phyloP scores from a whole-genome alignment of 257 asterid species.

The Parsonsia alboflavescens region DNA sequence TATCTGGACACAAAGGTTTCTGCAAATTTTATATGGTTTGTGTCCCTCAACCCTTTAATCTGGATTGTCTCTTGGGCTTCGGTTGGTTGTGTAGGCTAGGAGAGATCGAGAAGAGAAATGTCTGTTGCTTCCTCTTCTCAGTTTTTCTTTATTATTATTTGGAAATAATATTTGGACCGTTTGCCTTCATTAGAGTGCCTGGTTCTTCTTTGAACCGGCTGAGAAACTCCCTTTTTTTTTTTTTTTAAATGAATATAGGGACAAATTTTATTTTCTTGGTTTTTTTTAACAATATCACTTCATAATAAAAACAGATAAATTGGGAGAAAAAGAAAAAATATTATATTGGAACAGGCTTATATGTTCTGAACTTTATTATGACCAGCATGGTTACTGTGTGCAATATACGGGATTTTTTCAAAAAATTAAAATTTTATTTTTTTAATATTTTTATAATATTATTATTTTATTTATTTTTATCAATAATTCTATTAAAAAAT shows the following conservation, averaged over 20 bases:
- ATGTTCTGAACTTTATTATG: no score
- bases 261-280: neutral
- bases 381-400: no score
- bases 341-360: neutral
- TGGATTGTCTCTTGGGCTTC: neutral
- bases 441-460: no score
- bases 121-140: constrained; percentile 7
- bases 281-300: neutral
- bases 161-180: constrained; percentile 20
- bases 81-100: constrained; percentile 29
- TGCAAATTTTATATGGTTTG: constrained; percentile 17
- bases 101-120: constrained; percentile 39
- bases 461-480: no score
- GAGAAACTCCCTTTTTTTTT: neutral
- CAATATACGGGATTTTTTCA: no score
- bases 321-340: no score
- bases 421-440: no score
- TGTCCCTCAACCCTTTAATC: constrained; percentile 18
- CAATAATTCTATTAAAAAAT: no score
- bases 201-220: neutral
- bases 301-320: no score
- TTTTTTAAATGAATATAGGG: neutral
- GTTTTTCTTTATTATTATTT: constrained; percentile 2
- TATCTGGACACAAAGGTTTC: neutral
- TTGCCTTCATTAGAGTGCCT: neutral